A percentile compares a stretch with the other conserved stretches of the same genome.
phyloP scores from a whole-genome alignment of 2,329 filamentous ascomycete genomes.

The Fusarium luffae region DNA sequence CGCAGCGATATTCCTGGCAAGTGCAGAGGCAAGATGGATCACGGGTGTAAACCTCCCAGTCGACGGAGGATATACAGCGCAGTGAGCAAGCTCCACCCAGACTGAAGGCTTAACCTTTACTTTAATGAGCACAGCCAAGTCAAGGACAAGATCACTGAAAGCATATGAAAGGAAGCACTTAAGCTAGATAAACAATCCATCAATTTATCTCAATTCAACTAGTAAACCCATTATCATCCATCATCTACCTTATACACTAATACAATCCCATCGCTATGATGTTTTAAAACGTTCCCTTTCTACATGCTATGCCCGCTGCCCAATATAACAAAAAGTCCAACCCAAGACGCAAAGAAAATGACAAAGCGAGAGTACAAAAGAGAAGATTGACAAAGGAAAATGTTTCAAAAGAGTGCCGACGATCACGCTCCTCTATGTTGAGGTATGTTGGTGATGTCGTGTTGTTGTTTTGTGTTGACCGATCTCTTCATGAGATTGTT shows the following conservation, averaged over 20 bases:
- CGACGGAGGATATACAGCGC: conserved; percentile 54
- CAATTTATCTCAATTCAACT: conserved; percentile 15
- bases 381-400: conserved; percentile 17
- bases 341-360: conserved; percentile 14
- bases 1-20: conserved; percentile 53
- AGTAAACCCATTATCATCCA: conserved; percentile 7
- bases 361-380: conserved; percentile 8
- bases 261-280: conserved; percentile 35
- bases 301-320: conserved; percentile 18
- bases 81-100: conserved; percentile 11
- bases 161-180: too few relatives aligned
- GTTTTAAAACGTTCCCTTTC: conserved; percentile 7
- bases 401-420: conserved; percentile 20
- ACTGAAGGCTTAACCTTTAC: too few relatives aligned
- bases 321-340: background rate
- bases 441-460: background rate
- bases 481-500: background rate
- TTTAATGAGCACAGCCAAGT: too few relatives aligned
- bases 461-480: background rate
- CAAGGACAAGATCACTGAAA: too few relatives aligned
- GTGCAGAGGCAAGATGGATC: conserved; percentile 55
- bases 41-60: conserved; percentile 54
- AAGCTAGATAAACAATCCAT: background rate
- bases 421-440: background rate
- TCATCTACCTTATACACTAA: conserved; percentile 1